Conservation (phyloP, 2,329 filamentous ascomycete species). For the Pleoardoris graminearum region DNA sequence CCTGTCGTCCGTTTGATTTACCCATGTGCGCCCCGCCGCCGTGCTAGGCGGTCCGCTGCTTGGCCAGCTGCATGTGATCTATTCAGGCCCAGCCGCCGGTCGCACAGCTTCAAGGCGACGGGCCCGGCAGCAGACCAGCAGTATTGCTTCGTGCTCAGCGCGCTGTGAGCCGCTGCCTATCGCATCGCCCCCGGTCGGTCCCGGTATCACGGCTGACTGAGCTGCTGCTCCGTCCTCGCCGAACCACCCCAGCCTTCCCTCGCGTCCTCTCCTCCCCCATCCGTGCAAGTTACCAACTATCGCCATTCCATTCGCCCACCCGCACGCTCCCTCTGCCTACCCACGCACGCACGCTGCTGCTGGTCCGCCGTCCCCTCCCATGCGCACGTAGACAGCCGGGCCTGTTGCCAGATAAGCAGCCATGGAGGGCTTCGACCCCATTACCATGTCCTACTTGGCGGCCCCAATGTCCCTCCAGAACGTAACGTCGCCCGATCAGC, state of each 20-base stretch:
- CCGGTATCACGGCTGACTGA: slow-evolving; percentile 18
- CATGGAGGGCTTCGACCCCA: slow-evolving; percentile 62
- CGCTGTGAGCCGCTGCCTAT: slow-evolving; percentile 12
- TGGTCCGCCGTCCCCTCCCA: slow-evolving; percentile 13
- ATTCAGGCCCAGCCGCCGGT: slow-evolving; percentile 26
- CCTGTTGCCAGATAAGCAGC: slow-evolving; percentile 32
- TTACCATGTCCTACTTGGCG: slow-evolving; percentile 65
- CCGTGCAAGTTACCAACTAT: slow-evolving; percentile 11
- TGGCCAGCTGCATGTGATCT: slow-evolving; percentile 42
- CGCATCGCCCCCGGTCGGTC: slow-evolving; percentile 10
- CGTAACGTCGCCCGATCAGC: slow-evolving; percentile 49
- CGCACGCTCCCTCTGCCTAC: slow-evolving; percentile 6
- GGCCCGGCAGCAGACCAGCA: slow-evolving; percentile 17
- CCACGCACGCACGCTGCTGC: slow-evolving; percentile 4
- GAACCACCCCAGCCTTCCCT: slow-evolving; percentile 13
- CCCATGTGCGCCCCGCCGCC: slow-evolving; percentile 10
- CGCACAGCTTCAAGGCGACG: slow-evolving; percentile 37
- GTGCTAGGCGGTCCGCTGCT: slow-evolving; percentile 19
- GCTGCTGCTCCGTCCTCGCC: slow-evolving; percentile 9
- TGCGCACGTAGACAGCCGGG: slow-evolving; percentile 37
- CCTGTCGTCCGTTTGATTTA: slow-evolving; percentile 2
- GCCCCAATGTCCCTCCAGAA: slow-evolving; percentile 60
- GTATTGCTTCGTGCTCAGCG: slow-evolving; percentile 28
- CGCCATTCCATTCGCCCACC: slow-evolving; percentile 1
- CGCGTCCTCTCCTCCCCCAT: slow-evolving; percentile 11